Percentiles rank a stretch among this genome's conserved stretches.
phyloP scores from a whole-genome alignment of 768 basidiomycete species.

The Termitomyces sp. region DNA sequence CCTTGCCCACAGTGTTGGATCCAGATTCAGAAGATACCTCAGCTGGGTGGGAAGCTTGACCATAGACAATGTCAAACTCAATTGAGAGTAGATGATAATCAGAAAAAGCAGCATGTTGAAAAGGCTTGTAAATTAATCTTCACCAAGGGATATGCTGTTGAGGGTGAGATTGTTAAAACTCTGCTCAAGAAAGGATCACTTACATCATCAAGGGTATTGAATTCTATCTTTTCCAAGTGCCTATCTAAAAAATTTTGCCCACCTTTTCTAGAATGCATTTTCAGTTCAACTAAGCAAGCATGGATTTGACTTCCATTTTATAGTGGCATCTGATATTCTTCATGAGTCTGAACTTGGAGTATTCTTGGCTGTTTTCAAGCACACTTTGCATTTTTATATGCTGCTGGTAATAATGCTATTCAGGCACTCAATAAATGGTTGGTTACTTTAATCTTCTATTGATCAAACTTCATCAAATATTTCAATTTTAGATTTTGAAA shows the following conservation, averaged over 20 bases:
- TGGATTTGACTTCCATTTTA: conserved; percentile 13
- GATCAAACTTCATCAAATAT: no score
- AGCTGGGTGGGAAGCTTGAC: conserved; percentile 20
- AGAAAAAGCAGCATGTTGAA: neutral
- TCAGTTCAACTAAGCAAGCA: neutral
- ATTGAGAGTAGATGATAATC: neutral
- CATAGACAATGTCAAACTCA: neutral
- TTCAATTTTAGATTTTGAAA: neutral
- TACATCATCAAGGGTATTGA: conserved; percentile 16
- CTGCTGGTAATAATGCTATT: conserved; percentile 6
- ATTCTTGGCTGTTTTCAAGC: no score
- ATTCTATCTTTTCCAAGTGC: neutral
- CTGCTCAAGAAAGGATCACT: conserved; percentile 13
- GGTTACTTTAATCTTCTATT: no score
- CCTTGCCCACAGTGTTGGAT: conserved; percentile 27
- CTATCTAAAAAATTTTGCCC: neutral
- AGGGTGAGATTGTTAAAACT: conserved; percentile 1
- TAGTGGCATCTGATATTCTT: conserved; percentile 18
- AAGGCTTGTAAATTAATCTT: conserved; percentile 9
- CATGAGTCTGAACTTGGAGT: conserved; percentile 24
- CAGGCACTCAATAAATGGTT: conserved; percentile 13
- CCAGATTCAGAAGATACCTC: conserved; percentile 13
- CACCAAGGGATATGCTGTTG: conserved; percentile 2
- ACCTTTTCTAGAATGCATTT: conserved; percentile 1
- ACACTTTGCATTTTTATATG: no score